phyloP scores from a whole-genome alignment of 1,139 yeast genomes.

The Geotrichum candidum region DNA sequence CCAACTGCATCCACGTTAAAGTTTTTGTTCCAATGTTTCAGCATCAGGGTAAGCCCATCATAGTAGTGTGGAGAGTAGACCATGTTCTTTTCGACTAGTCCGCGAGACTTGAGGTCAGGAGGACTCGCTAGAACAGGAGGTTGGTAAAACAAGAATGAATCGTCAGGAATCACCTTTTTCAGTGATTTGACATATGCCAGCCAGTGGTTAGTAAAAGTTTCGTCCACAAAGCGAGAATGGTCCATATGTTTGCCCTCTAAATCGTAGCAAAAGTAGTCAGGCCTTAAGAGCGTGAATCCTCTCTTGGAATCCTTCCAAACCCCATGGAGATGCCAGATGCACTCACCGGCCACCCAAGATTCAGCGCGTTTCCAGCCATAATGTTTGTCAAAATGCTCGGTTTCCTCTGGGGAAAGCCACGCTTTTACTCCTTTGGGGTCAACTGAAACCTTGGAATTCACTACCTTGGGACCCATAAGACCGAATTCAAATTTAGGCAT shows the following conservation, averaged over 20 bases:
- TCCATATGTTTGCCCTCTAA: slow-evolving; percentile 40
- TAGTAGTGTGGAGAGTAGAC: slow-evolving; percentile 84
- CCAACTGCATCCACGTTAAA: slow-evolving; percentile 84
- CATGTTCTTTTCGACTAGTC: slow-evolving; percentile 35
- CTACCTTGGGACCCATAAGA: slow-evolving; percentile 56
- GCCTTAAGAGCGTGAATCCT: slow-evolving; percentile 37
- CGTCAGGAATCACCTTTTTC: slow-evolving; percentile 38
- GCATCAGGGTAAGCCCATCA: slow-evolving; percentile 89
- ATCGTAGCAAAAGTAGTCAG: slow-evolving; percentile 46
- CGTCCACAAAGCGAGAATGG: slow-evolving; percentile 53
- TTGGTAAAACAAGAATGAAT: slow-evolving; percentile 58
- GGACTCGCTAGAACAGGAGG: slow-evolving; percentile 80
- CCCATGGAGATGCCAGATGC: slow-evolving; percentile 73
- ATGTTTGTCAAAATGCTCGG: slow-evolving; percentile 43
- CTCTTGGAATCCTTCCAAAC: slow-evolving; percentile 52
- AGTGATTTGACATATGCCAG: slow-evolving; percentile 40
- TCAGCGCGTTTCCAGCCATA: slow-evolving; percentile 65
- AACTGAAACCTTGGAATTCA: slow-evolving; percentile 44
- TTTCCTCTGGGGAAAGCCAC: slow-evolving; percentile 48
- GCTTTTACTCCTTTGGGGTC: slow-evolving; percentile 64
- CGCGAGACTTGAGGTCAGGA: slow-evolving; percentile 52
- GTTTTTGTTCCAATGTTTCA: slow-evolving; percentile 59
- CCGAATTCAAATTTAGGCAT: slow-evolving; percentile 64
- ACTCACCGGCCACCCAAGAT: slow-evolving; percentile 64
- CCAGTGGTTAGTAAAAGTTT: slow-evolving; percentile 56